A percentile compares a stretch with the other conserved stretches of the same genome.
Conservation (phyloP, 306 rosid species). For the Cucurbita argyrosperma region DNA sequence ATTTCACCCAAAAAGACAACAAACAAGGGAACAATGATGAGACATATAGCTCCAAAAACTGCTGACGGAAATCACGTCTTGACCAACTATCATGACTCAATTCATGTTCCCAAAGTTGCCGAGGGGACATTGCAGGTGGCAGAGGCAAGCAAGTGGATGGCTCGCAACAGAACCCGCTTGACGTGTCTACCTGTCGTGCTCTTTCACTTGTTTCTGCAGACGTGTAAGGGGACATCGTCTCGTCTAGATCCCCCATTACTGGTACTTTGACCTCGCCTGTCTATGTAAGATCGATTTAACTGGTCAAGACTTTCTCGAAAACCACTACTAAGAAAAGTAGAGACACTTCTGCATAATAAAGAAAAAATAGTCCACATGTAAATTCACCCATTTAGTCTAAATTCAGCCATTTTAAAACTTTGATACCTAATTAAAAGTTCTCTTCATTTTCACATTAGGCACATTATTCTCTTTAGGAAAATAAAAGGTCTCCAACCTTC, state of each 20-base stretch:
- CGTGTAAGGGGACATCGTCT: constrained; percentile 34
- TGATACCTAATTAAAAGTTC: too few relatives aligned
- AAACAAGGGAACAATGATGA: constrained; percentile 1
- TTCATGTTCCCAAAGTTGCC: constrained; percentile 57
- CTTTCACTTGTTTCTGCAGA: constrained; percentile 42
- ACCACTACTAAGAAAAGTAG: constrained; percentile 83
- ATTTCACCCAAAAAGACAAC: not conserved
- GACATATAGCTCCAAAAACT: constrained; percentile 49
- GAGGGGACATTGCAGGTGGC: constrained; percentile 45
- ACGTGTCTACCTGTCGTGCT: constrained; percentile 34
- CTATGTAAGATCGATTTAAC: constrained; percentile 78
- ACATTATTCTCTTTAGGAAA: too few relatives aligned
- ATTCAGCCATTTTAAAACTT: too few relatives aligned
- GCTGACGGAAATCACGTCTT: constrained; percentile 54
- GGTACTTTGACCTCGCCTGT: constrained; percentile 60
- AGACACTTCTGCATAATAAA: constrained; percentile 68
- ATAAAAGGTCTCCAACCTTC: too few relatives aligned
- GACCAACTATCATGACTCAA: constrained; percentile 54
- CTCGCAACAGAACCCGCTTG: constrained; percentile 27
- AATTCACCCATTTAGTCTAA: not conserved
- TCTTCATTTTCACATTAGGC: too few relatives aligned
- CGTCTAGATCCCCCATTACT: constrained; percentile 72
- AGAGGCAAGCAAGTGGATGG: constrained; percentile 30
- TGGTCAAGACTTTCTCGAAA: constrained; percentile 89
- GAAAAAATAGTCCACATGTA: not conserved